These are phyloP conservation scores for Volutella citrinella DNA, from an alignment of 2,329 filamentous ascomycete genomes.

Conservation along the genomic window DNA sequence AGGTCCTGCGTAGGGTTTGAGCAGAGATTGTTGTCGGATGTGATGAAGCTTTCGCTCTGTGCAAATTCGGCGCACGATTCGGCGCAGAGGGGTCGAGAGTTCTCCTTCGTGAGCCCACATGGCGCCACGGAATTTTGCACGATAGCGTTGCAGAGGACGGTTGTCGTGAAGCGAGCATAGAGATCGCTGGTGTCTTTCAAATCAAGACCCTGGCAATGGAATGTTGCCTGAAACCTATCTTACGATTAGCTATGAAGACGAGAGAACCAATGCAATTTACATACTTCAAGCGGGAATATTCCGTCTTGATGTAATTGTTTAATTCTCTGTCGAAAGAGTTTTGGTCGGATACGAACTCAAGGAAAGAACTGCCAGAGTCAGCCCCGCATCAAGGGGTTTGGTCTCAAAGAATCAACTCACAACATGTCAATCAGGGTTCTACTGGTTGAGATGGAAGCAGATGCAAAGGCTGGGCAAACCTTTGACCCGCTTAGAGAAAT, in stretches of 20 bases:
- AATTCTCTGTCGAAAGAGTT: slow-evolving; percentile 76
- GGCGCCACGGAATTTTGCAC: slow-evolving; percentile 78
- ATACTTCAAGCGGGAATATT: too few relatives aligned
- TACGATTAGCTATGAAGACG: too few relatives aligned
- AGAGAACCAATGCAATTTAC: too few relatives aligned
- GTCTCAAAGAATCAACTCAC: too few relatives aligned
- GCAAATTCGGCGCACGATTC: slow-evolving; percentile 85
- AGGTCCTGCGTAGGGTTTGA: slow-evolving; percentile 62
- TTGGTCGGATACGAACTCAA: slow-evolving; percentile 74
- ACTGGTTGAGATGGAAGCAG: slow-evolving; percentile 68
- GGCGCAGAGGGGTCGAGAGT: slow-evolving; percentile 78
- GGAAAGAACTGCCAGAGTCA: slow-evolving; percentile 65
- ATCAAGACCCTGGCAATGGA: slow-evolving; percentile 75
- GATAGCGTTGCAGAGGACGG: slow-evolving; percentile 88
- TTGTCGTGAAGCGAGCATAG: slow-evolving; percentile 92
- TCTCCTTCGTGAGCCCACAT: slow-evolving; percentile 63
- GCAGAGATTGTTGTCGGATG: slow-evolving; percentile 72
- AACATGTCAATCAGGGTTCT: slow-evolving; percentile 57
- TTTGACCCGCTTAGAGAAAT: slow-evolving; percentile 70
- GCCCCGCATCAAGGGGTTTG: too few relatives aligned
- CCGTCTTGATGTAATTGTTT: slow-evolving; percentile 66
- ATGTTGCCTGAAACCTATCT: too few relatives aligned
- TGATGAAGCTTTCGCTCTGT: slow-evolving; percentile 82
- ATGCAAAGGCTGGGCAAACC: slow-evolving; percentile 68
- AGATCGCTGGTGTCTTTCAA: slow-evolving; percentile 74